Evolutionary conservation across 169 alveolate species (phyloP), one percentile per base, ranked within the genome.

Genomic region (Cryptosporidium ubiquitum): DNA sequence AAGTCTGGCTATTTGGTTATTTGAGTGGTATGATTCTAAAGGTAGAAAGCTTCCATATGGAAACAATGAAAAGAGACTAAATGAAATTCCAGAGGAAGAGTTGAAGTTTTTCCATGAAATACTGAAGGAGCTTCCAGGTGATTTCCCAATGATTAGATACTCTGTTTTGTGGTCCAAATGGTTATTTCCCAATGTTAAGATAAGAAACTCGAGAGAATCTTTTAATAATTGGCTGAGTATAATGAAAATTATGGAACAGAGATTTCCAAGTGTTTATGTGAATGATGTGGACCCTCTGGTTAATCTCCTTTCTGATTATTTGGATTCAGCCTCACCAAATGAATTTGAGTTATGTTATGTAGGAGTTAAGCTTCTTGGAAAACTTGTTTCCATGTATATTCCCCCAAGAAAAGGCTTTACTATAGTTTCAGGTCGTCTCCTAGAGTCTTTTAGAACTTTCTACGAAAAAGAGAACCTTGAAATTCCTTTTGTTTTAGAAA

Each of bases 21-120:
- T 61, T 64, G 89, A 79, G 58, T 79, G 89, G 89, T 79, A 79
- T 79, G 68, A 60, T 14, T 61, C 74, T 5, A 79, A 79, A 40
- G 89, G 89, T 26, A 79, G 74, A 61, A 79, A 29, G 55, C 47
- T 79, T 20, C 89, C 89, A 16, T 71, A 42, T 14, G 39, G 39
- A 37, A 42, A 61, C 20, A 37, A 64, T 40, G 89, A 44, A 18
- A 29, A 49, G 33, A 61, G 52, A 61, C 4, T 47, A 35, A 29
- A 61, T 16, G 75, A 79, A 64, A 26, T 79, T 7, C 61, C 74
- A 14, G 33, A 44, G 16, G 79, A 61, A 42, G 89, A 79, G 49
- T 29, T 79, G 35, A 35, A 60, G 14, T 79, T 79, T 23, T 79
- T 79, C 42, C 31, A 64, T 20, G 14, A 4, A 33, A 64, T 79